A percentile compares a stretch with the other conserved stretches of the same genome.
These are phyloP conservation scores for Suillus fuscotomentosus DNA, from an alignment of 768 basidiomycete species.

Conservation along the genomic window DNA sequence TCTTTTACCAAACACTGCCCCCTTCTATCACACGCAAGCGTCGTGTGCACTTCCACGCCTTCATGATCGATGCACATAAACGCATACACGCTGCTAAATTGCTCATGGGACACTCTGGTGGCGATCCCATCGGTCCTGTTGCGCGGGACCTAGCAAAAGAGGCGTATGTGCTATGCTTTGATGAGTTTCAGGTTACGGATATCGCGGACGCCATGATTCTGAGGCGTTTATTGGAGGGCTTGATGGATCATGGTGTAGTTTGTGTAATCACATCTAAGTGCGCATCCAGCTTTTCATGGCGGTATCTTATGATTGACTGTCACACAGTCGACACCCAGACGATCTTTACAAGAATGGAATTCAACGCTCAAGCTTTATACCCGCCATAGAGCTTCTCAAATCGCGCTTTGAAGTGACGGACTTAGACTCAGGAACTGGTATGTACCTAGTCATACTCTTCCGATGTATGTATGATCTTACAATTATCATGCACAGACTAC, in stretches of 20 bases:
- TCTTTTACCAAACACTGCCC: slow-evolving; percentile 87
- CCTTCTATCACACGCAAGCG: slow-evolving; percentile 65
- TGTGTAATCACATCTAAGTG: slow-evolving; percentile 98
- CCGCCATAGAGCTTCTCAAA: slow-evolving; percentile 93
- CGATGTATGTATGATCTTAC: slow-evolving; percentile 3
- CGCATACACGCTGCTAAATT: slow-evolving; percentile 81
- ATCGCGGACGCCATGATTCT: slow-evolving; percentile 99
- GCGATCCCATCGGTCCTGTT: slow-evolving; percentile 85
- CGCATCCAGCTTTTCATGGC: slow-evolving; percentile 27
- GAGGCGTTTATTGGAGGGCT: slow-evolving; percentile 80
- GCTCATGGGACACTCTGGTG: slow-evolving; percentile 61
- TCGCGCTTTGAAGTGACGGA: slow-evolving; percentile 83
- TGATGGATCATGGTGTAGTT: slow-evolving; percentile 87
- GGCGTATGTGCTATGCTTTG: slow-evolving; percentile 88
- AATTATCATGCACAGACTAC: slow-evolving; percentile 61
- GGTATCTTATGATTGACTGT: slow-evolving; percentile 3
- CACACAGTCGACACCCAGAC: slow-evolving; percentile 86
- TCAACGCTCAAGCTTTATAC: slow-evolving; percentile 91
- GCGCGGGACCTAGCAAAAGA: slow-evolving; percentile 85
- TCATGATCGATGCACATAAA: slow-evolving; percentile 99
- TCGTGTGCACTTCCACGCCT: slow-evolving; percentile 96
- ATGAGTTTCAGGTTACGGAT: slow-evolving; percentile 99
- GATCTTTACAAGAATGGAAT: slow-evolving; percentile 99
- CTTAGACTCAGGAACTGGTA: slow-evolving; percentile 93
- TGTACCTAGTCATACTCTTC: slow-evolving; percentile 14